Evolutionary conservation across 108 stramenopile species (phyloP).

Genomic region (Bacterosira constricta): DNA sequence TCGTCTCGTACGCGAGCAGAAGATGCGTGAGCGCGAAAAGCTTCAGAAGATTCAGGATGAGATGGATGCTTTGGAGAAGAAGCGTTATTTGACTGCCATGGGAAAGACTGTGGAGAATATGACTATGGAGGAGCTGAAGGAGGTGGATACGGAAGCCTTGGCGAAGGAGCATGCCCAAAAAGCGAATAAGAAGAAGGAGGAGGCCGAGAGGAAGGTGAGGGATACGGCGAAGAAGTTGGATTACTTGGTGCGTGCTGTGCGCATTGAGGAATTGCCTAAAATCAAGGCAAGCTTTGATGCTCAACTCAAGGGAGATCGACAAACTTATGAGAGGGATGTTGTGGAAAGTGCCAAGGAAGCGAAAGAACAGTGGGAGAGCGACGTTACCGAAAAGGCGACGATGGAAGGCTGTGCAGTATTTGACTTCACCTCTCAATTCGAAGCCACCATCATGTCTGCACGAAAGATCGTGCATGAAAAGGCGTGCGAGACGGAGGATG

Average conservation of each 20-base stretch:
- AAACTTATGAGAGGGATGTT: conserved; percentile 74
- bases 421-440: conserved; percentile 62
- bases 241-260: conserved; percentile 93
- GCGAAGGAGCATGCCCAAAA: conserved; percentile 87
- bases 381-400: conserved; percentile 67
- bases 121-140: conserved; percentile 77
- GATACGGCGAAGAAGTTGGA: conserved; percentile 89
- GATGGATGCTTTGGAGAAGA: conserved; percentile 85
- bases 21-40: conserved; percentile 87
- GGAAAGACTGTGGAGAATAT: conserved; percentile 88
- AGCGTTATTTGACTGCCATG: conserved; percentile 75
- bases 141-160: conserved; percentile 71
- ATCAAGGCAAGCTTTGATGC: conserved; percentile 82
- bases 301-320: conserved; percentile 67
- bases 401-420: conserved; percentile 66
- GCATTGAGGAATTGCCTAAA: conserved; percentile 91
- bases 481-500: conserved; percentile 68
- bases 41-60: conserved; percentile 88
- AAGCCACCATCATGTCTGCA: conserved; percentile 71
- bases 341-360: conserved; percentile 70
- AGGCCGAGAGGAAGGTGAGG: conserved; percentile 84
- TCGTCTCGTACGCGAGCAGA: conserved; percentile 79
- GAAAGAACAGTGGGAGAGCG: conserved; percentile 75
- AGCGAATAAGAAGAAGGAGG: conserved; percentile 90
- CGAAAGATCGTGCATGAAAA: conserved; percentile 58